Percentiles rank a stretch among this genome's conserved stretches.
Evolutionary conservation across 2,329 filamentous ascomycete genomes (phyloP).

Genomic region (Ceratocystis ficicola): DNA sequence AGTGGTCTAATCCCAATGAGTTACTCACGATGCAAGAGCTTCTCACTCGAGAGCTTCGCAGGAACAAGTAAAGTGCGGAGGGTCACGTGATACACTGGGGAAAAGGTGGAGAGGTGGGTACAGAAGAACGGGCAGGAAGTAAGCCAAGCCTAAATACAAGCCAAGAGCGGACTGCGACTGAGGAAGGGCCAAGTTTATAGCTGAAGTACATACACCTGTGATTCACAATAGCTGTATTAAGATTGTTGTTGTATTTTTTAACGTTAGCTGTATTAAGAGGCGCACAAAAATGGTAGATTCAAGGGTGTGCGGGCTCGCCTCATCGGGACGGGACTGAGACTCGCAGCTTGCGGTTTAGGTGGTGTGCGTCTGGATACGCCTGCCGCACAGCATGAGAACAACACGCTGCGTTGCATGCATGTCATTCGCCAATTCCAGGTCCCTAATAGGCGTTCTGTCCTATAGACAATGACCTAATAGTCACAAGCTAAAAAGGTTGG

Average conservation of each 20-base stretch:
- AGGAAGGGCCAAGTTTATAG: background rate
- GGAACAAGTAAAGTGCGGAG: slow-evolving; percentile 1
- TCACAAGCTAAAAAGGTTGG: background rate
- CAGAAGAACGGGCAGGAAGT: slow-evolving; percentile 3
- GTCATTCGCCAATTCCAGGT: background rate
- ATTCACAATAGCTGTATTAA: no score
- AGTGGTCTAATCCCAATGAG: background rate
- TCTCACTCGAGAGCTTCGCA: background rate
- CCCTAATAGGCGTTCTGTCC: background rate
- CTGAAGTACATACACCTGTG: no score
- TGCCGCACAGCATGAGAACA: background rate
- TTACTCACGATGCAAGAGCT: slow-evolving; percentile 11
- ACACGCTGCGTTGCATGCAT: background rate
- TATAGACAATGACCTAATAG: background rate
- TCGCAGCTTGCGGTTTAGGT: background rate
- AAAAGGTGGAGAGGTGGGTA: slow-evolving; percentile 11
- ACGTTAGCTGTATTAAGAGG: no score
- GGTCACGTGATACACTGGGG: slow-evolving; percentile 14
- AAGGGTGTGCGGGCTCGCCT: no score
- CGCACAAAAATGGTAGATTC: no score
- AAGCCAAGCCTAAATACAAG: slow-evolving; percentile 7
- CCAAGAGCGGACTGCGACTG: background rate
- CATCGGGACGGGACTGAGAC: background rate
- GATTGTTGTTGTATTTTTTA: no score
- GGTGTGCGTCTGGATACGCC: no score